Base-by-base conservation (phyloP, 202 grass and related monocot species). In the Alloteropsis angusta region DNA sequence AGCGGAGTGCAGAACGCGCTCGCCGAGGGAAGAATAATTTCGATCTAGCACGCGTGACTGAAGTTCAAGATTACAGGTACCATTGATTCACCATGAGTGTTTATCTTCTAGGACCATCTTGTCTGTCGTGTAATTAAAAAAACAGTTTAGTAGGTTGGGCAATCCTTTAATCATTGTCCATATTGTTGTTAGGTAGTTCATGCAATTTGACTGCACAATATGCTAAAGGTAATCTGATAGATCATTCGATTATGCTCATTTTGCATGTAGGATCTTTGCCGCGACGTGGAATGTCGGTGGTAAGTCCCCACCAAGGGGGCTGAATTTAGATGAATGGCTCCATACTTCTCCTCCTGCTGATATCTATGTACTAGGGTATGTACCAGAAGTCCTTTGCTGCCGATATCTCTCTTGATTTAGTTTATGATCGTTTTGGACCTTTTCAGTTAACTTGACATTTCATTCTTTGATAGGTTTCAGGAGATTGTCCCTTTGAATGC, bases 401-500 rank as follows among this genome's bases (percentile, higher is more conserved):
- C 16, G 55, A 58, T 26, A 55, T 22, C 16, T 26, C 69, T 15
- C 53, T 85, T 82, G n/a, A 68, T 72, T 71, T 53, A 1, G 21
- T 49, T 6, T 2, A 5, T 65, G 61, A 14, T 68, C 34, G 61
- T 52, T 62, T 68, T 15, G 17, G 65, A 28, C 39, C 47, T 59
- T 65, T 82, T 72, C 17, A 23, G 18, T 65, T 71, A 82, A 76
- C 42, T 49, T 79, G 35, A 32, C 84, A 30, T 65, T 21, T 14
- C 8, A 46, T 38, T 58, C 39, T 71, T 74, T 81, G 5, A 17
- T 72, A 97, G 93, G 60, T 97, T 97, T 85, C 93, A 97, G 78
- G 93, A 97, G 83, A 93, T 97, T 69, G 93, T 97, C 65, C 93
- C 93, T 60, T 86, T 97, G 62, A 97, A 97, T 66, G 93, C 93